Conservation (phyloP, 2,329 filamentous ascomycete genomes). For the Aspergillus persii region DNA sequence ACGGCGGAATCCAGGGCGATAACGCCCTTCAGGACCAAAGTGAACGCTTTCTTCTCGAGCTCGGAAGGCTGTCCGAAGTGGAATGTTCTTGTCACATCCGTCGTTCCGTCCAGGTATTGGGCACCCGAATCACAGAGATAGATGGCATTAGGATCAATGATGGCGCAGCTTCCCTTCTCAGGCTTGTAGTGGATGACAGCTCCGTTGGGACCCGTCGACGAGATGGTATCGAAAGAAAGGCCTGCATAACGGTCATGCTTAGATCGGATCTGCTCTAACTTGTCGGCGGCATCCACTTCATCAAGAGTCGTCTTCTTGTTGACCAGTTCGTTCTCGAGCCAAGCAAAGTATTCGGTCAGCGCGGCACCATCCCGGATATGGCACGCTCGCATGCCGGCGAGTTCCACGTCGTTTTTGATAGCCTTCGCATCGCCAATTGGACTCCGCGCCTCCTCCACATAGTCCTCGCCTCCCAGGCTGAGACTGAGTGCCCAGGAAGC, state of each 20-base stretch:
- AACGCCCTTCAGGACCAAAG: slow-evolving; percentile 89
- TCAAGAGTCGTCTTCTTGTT: slow-evolving; percentile 72
- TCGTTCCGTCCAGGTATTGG: slow-evolving; percentile 95
- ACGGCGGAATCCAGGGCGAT: slow-evolving; percentile 82
- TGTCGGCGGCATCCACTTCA: slow-evolving; percentile 88
- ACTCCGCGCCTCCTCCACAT: slow-evolving; percentile 82
- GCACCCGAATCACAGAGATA: slow-evolving; percentile 97
- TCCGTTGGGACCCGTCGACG: slow-evolving; percentile 86
- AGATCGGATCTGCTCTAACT: slow-evolving; percentile 65
- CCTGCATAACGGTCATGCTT: slow-evolving; percentile 76
- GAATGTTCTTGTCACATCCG: slow-evolving; percentile 88
- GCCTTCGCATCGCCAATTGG: slow-evolving; percentile 89
- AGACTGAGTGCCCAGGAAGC: slow-evolving; percentile 91
- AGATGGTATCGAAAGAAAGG: slow-evolving; percentile 93
- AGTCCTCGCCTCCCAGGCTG: slow-evolving; percentile 78
- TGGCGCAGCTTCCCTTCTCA: slow-evolving; percentile 74
- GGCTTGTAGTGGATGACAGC: slow-evolving; percentile 96
- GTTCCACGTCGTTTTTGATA: slow-evolving; percentile 85
- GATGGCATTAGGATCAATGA: slow-evolving; percentile 78
- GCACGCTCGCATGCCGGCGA: slow-evolving; percentile 89
- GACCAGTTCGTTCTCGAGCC: slow-evolving; percentile 86
- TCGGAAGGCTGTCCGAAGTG: slow-evolving; percentile 85
- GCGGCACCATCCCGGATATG: slow-evolving; percentile 93
- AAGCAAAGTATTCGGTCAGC: slow-evolving; percentile 88
- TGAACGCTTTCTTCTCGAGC: slow-evolving; percentile 86